Conservation (phyloP, 352 stramenopile genomes). For the Blastocystis sp. region DNA sequence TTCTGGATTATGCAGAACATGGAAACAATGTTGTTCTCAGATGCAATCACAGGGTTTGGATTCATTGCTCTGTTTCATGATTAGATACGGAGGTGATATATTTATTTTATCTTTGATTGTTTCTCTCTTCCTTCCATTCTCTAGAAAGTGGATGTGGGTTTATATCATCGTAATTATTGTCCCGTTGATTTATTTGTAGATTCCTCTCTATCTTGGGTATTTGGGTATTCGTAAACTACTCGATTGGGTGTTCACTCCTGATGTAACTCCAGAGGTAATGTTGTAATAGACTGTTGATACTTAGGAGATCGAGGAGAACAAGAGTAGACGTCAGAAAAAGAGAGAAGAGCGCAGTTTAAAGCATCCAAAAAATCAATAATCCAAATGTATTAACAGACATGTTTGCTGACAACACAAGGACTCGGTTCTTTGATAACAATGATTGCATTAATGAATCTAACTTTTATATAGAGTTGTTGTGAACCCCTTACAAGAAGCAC, state of each 20-base stretch:
- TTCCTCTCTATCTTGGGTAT: slow-evolving; percentile 39
- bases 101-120: slow-evolving; percentile 45
- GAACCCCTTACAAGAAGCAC: slow-evolving; percentile 45
- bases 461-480: not conserved
- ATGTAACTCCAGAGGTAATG: slow-evolving; percentile 17
- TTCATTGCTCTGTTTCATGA: not conserved
- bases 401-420: too few relatives aligned
- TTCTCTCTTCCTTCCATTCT: slow-evolving; percentile 39
- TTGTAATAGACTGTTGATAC: not conserved
- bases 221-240: slow-evolving; percentile 15
- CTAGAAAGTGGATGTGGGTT: slow-evolving; percentile 49
- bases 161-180: slow-evolving; percentile 29
- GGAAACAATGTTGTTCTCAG: not conserved
- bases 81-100: slow-evolving; percentile 15
- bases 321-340: slow-evolving; percentile 59
- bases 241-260: slow-evolving; percentile 49
- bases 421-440: too few relatives aligned
- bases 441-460: too few relatives aligned
- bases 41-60: slow-evolving; percentile 30
- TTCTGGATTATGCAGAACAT: slow-evolving; percentile 41
- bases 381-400: too few relatives aligned
- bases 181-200: not conserved
- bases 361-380: not conserved
- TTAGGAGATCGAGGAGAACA: slow-evolving; percentile 49
- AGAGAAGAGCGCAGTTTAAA: not conserved